A percentile compares a stretch with the other conserved stretches of the same genome.
These are phyloP conservation scores for Camellia oleifera DNA, from an alignment of 179 eudicot species.

Conservation along the genomic window DNA sequence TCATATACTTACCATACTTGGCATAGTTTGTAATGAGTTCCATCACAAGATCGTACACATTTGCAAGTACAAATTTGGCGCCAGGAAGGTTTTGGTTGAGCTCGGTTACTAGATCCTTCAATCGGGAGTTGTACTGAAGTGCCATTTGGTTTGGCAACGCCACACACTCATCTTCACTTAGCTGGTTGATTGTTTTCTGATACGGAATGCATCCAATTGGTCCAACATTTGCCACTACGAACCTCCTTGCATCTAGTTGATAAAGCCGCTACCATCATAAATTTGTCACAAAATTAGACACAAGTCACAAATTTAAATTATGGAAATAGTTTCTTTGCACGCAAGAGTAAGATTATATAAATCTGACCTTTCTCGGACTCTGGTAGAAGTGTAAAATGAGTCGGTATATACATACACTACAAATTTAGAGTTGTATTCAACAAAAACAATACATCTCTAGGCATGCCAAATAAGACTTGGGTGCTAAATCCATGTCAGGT, in stretches of 20 bases:
- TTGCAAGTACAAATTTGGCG: constrained; percentile 74
- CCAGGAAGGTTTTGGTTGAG: constrained; percentile 60
- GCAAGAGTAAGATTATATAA: too few relatives aligned
- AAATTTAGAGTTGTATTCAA: too few relatives aligned
- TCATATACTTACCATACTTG: constrained; percentile 59
- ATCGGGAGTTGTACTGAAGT: constrained; percentile 64
- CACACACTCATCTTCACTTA: constrained; percentile 68
- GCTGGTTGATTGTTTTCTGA: constrained; percentile 79
- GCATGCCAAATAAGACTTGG: too few relatives aligned
- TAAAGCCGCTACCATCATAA: constrained; percentile 64
- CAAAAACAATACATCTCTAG: too few relatives aligned
- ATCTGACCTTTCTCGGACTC: too few relatives aligned
- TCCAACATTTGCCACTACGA: constrained; percentile 83
- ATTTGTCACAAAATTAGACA: background rate
- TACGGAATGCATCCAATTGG: constrained; percentile 98
- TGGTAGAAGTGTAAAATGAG: too few relatives aligned
- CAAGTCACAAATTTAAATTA: too few relatives aligned
- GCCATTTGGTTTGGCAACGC: constrained; percentile 82
- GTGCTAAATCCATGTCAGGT: too few relatives aligned
- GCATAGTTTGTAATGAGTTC: constrained; percentile 82
- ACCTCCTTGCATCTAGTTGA: constrained; percentile 76
- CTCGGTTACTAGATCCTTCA: constrained; percentile 64
- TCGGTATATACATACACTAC: too few relatives aligned
- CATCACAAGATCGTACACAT: constrained; percentile 86
- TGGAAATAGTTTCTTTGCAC: too few relatives aligned